phyloP scores from a whole-genome alignment of 352 stramenopile genomes.

The Phytopythium sindhum region DNA sequence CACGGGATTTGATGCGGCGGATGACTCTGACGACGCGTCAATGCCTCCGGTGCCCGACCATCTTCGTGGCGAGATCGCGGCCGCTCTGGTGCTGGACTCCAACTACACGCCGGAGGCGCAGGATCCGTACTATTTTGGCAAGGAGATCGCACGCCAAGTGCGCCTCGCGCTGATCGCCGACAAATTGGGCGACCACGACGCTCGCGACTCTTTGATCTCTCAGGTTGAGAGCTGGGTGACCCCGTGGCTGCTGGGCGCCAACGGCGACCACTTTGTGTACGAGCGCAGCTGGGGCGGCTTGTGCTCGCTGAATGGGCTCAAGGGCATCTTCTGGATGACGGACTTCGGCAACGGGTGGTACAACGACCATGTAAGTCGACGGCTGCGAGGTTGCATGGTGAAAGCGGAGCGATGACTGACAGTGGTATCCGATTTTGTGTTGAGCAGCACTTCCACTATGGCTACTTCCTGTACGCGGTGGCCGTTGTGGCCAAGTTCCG shows the following conservation, averaged over 20 bases:
- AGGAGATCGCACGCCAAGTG: conserved; percentile 77
- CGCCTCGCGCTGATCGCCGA: conserved; percentile 82
- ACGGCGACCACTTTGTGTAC: conserved; percentile 89
- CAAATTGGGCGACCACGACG: conserved; percentile 41
- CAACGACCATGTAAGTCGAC: conserved; percentile 79
- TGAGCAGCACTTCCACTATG: conserved; percentile 95
- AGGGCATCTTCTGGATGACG: conserved; percentile 84
- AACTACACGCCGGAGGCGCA: conserved; percentile 59
- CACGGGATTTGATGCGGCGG: conserved; percentile 40
- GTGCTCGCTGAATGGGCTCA: conserved; percentile 89
- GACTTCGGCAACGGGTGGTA: conserved; percentile 94
- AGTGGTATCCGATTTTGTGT: conserved; percentile 8
- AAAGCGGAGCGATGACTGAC: neutral
- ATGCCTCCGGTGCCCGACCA: conserved; percentile 4
- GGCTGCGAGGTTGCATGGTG: neutral
- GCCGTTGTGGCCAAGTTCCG: conserved; percentile 80
- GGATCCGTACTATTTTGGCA: conserved; percentile 87
- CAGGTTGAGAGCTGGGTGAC: conserved; percentile 65
- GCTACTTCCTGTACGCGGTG: conserved; percentile 89
- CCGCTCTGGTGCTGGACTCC: conserved; percentile 57
- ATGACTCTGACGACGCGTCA: conserved; percentile 15
- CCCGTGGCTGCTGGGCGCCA: conserved; percentile 76
- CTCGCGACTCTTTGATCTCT: conserved; percentile 55
- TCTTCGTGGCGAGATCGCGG: conserved; percentile 43
- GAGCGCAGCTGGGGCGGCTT: conserved; percentile 92